These are phyloP conservation scores for Fusarium brachygibbosum DNA, from an alignment of 2,329 filamentous ascomycete genomes.

Conservation along the genomic window DNA sequence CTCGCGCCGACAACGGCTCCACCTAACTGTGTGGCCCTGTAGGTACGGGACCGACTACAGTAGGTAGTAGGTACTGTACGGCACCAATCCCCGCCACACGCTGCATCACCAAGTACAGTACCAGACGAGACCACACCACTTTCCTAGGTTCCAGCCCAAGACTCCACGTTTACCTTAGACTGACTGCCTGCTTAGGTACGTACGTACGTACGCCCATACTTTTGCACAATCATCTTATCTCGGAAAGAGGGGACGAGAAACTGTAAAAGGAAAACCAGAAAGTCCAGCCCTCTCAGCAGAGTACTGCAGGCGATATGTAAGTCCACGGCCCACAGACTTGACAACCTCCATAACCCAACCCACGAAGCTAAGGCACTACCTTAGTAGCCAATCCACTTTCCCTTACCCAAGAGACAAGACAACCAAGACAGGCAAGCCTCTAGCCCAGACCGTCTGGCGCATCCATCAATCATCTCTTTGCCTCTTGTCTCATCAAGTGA, in stretches of 20 bases:
- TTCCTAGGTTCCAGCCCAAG: not conserved
- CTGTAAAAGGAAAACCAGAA: not conserved
- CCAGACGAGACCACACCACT: constrained; percentile 5
- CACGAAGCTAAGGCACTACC: constrained; percentile 4
- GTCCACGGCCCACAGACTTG: constrained; percentile 6
- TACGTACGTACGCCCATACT: constrained; percentile 3
- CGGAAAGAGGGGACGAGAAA: not conserved
- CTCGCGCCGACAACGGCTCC: constrained; percentile 31
- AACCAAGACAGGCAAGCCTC: constrained; percentile 32
- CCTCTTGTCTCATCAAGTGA: constrained; percentile 26
- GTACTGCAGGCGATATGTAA: not conserved
- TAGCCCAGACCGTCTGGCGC: constrained; percentile 33
- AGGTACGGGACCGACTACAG: not conserved
- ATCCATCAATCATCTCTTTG: constrained; percentile 36
- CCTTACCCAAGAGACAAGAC: constrained; percentile 25
- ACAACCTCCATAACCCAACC: constrained; percentile 11
- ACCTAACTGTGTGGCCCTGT: constrained; percentile 6
- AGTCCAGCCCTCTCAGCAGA: not conserved
- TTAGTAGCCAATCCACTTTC: constrained; percentile 29
- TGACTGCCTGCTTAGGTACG: too few species aligned
- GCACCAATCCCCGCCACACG: constrained; percentile 28
- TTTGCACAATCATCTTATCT: constrained; percentile 1
- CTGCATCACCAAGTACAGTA: constrained; percentile 2
- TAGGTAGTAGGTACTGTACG: not conserved
- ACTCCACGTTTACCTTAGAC: too few species aligned